Conservation (phyloP, 2,329 filamentous ascomycete species). For the Geosmithia morbida region DNA sequence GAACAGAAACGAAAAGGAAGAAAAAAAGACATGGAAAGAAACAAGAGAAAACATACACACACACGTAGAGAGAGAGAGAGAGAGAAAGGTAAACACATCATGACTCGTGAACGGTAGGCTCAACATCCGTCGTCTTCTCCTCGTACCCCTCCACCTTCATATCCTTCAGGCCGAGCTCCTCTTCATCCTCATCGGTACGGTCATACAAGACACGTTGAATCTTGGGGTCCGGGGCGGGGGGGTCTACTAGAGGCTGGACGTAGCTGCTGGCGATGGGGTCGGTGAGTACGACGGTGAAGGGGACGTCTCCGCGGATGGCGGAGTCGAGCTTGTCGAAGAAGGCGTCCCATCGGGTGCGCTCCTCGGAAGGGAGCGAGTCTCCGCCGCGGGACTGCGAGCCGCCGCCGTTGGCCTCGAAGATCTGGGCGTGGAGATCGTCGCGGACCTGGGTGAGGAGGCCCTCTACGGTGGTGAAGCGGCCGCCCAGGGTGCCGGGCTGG, state of each 20-base stretch:
- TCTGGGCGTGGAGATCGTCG: slow-evolving; percentile 74
- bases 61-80: too few relatives aligned
- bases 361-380: slow-evolving; percentile 56
- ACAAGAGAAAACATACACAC: too few relatives aligned
- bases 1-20: too few relatives aligned
- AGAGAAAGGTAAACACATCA: background rate
- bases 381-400: too few relatives aligned
- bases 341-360: slow-evolving; percentile 58
- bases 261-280: slow-evolving; percentile 90
- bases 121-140: slow-evolving; percentile 12
- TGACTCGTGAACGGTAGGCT: background rate
- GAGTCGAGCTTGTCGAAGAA: slow-evolving; percentile 69
- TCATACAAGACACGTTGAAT: slow-evolving; percentile 73
- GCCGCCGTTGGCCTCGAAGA: slow-evolving; percentile 61
- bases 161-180: slow-evolving; percentile 78
- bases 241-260: slow-evolving; percentile 77
- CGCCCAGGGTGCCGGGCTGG: slow-evolving; percentile 86
- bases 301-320: slow-evolving; percentile 66
- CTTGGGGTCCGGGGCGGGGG: slow-evolving; percentile 55
- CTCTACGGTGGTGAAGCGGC: slow-evolving; percentile 93
- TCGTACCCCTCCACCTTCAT: slow-evolving; percentile 87
- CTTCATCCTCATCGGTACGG: slow-evolving; percentile 81
- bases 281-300: slow-evolving; percentile 70
- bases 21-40: too few relatives aligned
- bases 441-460: slow-evolving; percentile 86